Conservation (phyloP, 2,329 filamentous ascomycete genomes). For the Hysterium pulicare region DNA sequence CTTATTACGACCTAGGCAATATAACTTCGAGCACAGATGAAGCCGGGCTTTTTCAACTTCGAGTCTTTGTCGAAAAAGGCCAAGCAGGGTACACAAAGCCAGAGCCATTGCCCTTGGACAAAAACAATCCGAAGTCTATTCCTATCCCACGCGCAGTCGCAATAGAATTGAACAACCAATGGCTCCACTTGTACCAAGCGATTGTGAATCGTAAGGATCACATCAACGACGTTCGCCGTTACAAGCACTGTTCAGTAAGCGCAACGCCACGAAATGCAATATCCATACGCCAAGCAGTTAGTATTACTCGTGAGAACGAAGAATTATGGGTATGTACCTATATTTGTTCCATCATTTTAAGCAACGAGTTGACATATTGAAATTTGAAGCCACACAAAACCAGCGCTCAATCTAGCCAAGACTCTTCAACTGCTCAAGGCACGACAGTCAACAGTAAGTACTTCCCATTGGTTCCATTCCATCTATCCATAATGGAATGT, state of each 20-base stretch:
- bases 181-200: not conserved
- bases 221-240: not conserved
- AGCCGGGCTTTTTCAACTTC: not conserved
- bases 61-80: not conserved
- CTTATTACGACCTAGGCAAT: conserved; percentile 27
- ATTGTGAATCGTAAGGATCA: not conserved
- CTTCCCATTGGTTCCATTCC: too few relatives aligned
- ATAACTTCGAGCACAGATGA: conserved; percentile 8
- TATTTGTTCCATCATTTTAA: too few relatives aligned
- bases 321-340: too few relatives aligned
- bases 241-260: not conserved
- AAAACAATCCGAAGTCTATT: not conserved
- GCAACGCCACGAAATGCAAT: too few relatives aligned
- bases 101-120: not conserved
- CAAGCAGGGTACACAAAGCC: not conserved
- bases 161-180: not conserved
- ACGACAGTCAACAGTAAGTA: too few relatives aligned
- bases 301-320: too few relatives aligned
- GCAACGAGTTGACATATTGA: too few relatives aligned
- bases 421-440: too few relatives aligned
- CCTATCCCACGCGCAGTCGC: not conserved
- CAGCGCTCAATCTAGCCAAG: too few relatives aligned
- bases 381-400: too few relatives aligned
- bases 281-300: too few relatives aligned
- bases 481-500: too few relatives aligned